phyloP scores from a whole-genome alignment of 257 asterid genomes.

The Dorcoceras hygrometricum region DNA sequence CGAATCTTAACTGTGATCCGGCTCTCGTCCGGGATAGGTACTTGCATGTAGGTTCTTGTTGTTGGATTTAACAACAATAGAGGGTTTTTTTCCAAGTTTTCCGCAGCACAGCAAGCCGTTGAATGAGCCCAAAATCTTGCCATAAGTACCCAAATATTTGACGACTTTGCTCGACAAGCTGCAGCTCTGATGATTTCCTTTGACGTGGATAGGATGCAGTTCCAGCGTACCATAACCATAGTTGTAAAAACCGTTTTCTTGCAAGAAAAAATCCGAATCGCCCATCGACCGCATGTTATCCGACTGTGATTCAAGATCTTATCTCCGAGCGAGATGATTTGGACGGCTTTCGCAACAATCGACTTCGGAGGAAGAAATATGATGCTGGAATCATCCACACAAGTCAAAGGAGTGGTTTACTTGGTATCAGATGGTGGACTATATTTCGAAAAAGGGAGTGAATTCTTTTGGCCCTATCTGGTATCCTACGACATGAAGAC shows the following conservation, averaged over 20 bases:
- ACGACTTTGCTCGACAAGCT: background rate
- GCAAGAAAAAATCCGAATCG: background rate
- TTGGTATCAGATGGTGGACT: background rate
- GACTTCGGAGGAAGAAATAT: slow-evolving; percentile 1
- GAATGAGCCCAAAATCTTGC: background rate
- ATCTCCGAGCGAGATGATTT: background rate
- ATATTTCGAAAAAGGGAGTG: no score
- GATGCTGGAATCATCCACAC: background rate
- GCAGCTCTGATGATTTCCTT: no score
- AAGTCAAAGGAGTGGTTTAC: slow-evolving; percentile 1
- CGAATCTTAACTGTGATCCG: no score
- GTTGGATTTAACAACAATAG: slow-evolving; percentile 16
- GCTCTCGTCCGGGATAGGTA: background rate
- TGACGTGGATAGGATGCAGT: background rate
- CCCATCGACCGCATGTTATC: background rate
- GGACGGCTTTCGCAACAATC: slow-evolving; percentile 1
- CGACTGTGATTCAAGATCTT: background rate
- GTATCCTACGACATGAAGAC: slow-evolving; percentile 11
- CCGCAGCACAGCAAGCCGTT: slow-evolving; percentile 18
- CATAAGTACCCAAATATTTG: background rate
- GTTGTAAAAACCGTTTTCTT: no score
- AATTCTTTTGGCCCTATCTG: slow-evolving; percentile 7
- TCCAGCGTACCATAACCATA: background rate
- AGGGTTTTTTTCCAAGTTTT: background rate
- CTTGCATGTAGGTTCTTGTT: background rate